Evolutionary conservation across 208 protist species (phyloP).

Genomic region (Wallacemonas sp.): DNA sequence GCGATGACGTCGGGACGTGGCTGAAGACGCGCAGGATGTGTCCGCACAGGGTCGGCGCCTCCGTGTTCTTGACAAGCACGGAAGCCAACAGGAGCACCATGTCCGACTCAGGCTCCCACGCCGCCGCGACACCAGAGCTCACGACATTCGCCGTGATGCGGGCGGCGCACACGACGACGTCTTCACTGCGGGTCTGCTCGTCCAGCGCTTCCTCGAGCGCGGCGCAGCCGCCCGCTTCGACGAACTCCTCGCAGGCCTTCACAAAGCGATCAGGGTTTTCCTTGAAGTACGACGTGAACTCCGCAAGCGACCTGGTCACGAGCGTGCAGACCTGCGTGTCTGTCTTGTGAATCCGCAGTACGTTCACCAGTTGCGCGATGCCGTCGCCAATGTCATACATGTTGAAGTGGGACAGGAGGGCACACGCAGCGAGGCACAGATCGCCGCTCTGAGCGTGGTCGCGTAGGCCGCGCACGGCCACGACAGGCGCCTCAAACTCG

Average conservation of each 20-base stretch:
- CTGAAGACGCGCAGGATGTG: conserved; percentile 83
- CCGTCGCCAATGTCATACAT: conserved; percentile 83
- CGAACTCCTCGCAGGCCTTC: conserved; percentile 62
- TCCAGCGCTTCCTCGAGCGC: conserved; percentile 69
- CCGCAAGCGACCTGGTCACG: conserved; percentile 66
- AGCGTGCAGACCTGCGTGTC: conserved; percentile 54
- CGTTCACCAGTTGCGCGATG: conserved; percentile 73
- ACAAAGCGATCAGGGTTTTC: conserved; percentile 78
- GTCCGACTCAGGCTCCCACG: conserved; percentile 54
- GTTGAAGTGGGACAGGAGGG: conserved; percentile 86
- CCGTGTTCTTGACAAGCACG: conserved; percentile 53
- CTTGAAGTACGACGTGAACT: conserved; percentile 87
- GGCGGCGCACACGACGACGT: conserved; percentile 64
- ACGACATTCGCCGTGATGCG: conserved; percentile 79
- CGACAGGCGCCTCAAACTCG: conserved; percentile 74
- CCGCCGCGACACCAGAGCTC: conserved; percentile 55
- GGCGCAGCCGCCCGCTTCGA: conserved; percentile 65
- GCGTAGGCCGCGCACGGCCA: conserved; percentile 69
- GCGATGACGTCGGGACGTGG: conserved; percentile 73
- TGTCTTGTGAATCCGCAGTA: conserved; percentile 49
- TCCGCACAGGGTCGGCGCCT: conserved; percentile 70
- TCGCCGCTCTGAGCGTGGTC: conserved; percentile 49
- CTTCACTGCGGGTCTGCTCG: conserved; percentile 70
- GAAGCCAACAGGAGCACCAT: conserved; percentile 71
- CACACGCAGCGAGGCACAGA: conserved; percentile 58